Percentiles rank a stretch among this genome's conserved stretches.
Evolutionary conservation across 78 protist species (phyloP).

Genomic region (Chrysochromulina tobinii): DNA sequence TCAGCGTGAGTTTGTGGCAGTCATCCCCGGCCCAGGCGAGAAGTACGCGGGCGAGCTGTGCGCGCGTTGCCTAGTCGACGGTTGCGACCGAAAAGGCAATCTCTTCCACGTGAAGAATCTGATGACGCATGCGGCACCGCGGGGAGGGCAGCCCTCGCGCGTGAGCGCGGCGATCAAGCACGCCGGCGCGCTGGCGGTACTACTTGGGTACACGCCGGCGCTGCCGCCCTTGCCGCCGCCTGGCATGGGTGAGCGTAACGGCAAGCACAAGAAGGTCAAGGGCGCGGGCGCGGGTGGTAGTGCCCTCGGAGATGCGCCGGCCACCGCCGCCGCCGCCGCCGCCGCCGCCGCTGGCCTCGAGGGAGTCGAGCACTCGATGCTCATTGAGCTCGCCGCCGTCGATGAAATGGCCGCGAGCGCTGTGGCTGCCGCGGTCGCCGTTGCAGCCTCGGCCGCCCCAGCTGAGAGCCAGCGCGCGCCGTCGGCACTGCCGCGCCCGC

Average conservation of each 20-base stretch:
- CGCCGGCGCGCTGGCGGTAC: background rate
- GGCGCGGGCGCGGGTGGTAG: background rate
- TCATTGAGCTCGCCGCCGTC: background rate
- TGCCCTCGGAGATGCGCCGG: background rate
- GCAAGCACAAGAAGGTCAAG: background rate
- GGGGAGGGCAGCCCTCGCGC: background rate
- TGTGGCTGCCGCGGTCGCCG: too few relatives aligned
- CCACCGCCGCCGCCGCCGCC: background rate
- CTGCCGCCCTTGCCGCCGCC: background rate
- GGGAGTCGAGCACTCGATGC: background rate
- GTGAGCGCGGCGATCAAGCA: background rate
- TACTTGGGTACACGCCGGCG: background rate
- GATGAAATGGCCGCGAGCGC: too few relatives aligned
- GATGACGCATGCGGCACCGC: background rate
- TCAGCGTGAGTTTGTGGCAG: background rate
- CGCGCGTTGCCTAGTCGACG: background rate
- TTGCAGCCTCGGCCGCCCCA: too few relatives aligned
- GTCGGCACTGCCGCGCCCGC: too few relatives aligned
- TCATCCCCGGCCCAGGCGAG: background rate
- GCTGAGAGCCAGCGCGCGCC: too few relatives aligned
- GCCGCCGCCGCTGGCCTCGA: background rate
- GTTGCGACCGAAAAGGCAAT: background rate
- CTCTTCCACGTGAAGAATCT: constrained; percentile 12
- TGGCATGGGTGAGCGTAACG: too few relatives aligned
- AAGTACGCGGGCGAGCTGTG: background rate